phyloP scores from a whole-genome alignment of 2,329 filamentous ascomycete species.

The Penicillium sp. region DNA sequence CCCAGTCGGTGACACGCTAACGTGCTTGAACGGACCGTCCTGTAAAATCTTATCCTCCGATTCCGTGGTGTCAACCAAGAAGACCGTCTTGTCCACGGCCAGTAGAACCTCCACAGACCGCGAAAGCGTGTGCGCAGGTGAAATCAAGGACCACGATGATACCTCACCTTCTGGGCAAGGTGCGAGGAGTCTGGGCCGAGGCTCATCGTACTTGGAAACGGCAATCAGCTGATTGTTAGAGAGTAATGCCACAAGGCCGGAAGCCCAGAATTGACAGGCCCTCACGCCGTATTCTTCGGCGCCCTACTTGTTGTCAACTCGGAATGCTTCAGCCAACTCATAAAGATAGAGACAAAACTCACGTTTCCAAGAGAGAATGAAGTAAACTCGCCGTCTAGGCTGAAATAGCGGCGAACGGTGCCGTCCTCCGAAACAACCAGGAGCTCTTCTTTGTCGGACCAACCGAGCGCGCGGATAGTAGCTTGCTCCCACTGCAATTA shows the following conservation, averaged over 20 bases:
- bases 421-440: constrained; percentile 87
- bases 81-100: constrained; percentile 79
- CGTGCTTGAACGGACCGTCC: constrained; percentile 87
- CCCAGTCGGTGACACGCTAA: constrained; percentile 87
- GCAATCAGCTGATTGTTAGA: constrained; percentile 83
- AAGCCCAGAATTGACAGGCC: constrained; percentile 87
- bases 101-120: constrained; percentile 89
- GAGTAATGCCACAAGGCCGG: constrained; percentile 88
- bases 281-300: constrained; percentile 84
- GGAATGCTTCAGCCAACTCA: not conserved
- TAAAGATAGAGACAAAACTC: constrained; percentile 12
- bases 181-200: constrained; percentile 79
- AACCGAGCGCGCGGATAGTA: constrained; percentile 81
- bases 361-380: constrained; percentile 87
- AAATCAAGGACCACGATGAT: constrained; percentile 83
- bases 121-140: constrained; percentile 83
- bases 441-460: constrained; percentile 93
- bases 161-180: constrained; percentile 73
- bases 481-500: constrained; percentile 76
- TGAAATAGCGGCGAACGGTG: constrained; percentile 83
- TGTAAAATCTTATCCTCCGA: constrained; percentile 88
- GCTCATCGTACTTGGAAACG: constrained; percentile 87
- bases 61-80: constrained; percentile 82
- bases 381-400: constrained; percentile 90
- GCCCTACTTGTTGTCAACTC: constrained; percentile 48